Conservation (phyloP, 2,329 filamentous ascomycete species). For the Penicillium nordicum region DNA sequence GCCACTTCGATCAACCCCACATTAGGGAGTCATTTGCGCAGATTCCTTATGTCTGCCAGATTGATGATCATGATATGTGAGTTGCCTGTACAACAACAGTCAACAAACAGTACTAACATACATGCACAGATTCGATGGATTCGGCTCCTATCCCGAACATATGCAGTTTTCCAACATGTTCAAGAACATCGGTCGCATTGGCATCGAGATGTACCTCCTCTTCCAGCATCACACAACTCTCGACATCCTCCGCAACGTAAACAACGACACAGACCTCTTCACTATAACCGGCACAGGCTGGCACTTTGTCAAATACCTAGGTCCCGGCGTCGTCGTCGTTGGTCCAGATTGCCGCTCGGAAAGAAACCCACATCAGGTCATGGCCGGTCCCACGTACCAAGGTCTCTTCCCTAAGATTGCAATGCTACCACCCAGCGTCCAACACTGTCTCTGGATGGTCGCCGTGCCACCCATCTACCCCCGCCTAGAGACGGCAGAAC, state of each 20-base stretch:
- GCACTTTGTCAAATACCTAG: slow-evolving; percentile 97
- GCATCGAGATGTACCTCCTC: slow-evolving; percentile 94
- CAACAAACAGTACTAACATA: slow-evolving; percentile 13
- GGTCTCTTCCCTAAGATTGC: slow-evolving; percentile 95
- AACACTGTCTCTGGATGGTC: slow-evolving; percentile 96
- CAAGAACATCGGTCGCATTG: slow-evolving; percentile 94
- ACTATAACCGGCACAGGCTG: slow-evolving; percentile 95
- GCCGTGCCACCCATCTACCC: slow-evolving; percentile 90
- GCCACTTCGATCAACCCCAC: slow-evolving; percentile 95
- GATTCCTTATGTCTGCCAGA: slow-evolving; percentile 87
- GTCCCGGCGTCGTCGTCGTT: slow-evolving; percentile 83
- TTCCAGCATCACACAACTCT: slow-evolving; percentile 98
- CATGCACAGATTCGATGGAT: slow-evolving; percentile 77
- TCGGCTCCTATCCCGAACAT: slow-evolving; percentile 93
- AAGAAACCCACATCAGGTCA: slow-evolving; percentile 81
- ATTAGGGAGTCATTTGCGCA: slow-evolving; percentile 93
- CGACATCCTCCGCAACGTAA: slow-evolving; percentile 86
- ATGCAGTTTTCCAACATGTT: slow-evolving; percentile 98
- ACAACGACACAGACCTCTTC: slow-evolving; percentile 85
- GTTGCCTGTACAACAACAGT: slow-evolving; percentile 37
- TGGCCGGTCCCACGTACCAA: slow-evolving; percentile 95
- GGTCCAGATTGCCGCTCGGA: slow-evolving; percentile 91
- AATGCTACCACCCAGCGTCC: slow-evolving; percentile 82
- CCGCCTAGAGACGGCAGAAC: slow-evolving; percentile 84
- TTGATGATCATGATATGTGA: slow-evolving; percentile 98